These are phyloP conservation scores for Trichoderma atroviride DNA, from an alignment of 2,329 filamentous ascomycete genomes.

Conservation along the genomic window DNA sequence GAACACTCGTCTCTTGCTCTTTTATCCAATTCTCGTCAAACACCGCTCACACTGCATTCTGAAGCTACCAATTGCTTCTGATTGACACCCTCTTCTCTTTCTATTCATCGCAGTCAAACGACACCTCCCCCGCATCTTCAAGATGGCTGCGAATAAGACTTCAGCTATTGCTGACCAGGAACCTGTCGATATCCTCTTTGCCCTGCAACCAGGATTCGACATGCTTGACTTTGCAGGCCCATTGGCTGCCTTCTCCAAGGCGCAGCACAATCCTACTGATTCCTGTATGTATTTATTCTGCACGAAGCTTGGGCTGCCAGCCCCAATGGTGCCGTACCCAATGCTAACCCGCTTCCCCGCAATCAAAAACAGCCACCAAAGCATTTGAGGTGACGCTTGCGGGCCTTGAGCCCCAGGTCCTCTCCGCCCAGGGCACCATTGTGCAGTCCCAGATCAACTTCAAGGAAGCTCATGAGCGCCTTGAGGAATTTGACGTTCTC, in stretches of 20 bases:
- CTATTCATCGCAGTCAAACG: constrained; percentile 29
- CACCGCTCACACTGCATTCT: neutral
- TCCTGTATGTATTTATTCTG: constrained; percentile 44
- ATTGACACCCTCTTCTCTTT: constrained; percentile 24
- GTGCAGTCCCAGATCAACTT: constrained; percentile 75
- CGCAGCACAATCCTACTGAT: constrained; percentile 58
- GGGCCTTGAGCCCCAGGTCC: constrained; percentile 55
- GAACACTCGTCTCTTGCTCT: constrained; percentile 27
- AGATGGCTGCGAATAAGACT: constrained; percentile 60
- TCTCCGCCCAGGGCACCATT: constrained; percentile 66
- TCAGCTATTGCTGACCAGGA: constrained; percentile 60
- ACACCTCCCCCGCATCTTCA: constrained; percentile 38
- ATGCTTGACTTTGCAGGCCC: constrained; percentile 61
- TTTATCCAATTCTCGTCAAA: constrained; percentile 10
- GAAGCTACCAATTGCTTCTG: neutral
- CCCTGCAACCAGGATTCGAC: constrained; percentile 62
- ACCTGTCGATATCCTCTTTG: constrained; percentile 63
- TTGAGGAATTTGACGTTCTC: constrained; percentile 78
- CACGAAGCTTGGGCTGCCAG: constrained; percentile 7
- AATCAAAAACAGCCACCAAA: constrained; percentile 48
- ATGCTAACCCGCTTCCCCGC: constrained; percentile 15
- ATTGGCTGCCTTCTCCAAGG: constrained; percentile 53
- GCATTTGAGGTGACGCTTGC: constrained; percentile 63
- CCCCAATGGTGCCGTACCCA: neutral
- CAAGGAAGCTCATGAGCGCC: constrained; percentile 74